Conservation (phyloP, 2,329 filamentous ascomycete species). For the Pseudogymnoascus sp. region DNA sequence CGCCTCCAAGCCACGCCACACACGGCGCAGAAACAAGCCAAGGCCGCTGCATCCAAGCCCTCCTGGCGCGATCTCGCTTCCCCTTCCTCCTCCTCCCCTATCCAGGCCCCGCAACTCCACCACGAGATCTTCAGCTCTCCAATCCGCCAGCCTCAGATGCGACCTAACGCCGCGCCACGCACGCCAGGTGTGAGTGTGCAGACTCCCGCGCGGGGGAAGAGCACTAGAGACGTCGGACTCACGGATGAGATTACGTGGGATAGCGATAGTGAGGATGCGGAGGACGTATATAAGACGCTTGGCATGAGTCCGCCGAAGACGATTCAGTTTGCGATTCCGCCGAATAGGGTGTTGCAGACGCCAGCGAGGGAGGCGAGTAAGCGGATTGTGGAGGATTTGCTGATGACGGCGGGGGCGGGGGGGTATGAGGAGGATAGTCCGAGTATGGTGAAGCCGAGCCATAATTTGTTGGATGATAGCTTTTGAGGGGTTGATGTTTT, state of each 20-base stretch:
- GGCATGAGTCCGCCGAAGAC: slow-evolving; percentile 90
- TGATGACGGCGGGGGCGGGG: slow-evolving; percentile 66
- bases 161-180: slow-evolving; percentile 42
- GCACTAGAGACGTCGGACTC: slow-evolving; percentile 38
- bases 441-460: slow-evolving; percentile 50
- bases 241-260: slow-evolving; percentile 62
- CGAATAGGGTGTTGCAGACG: slow-evolving; percentile 69
- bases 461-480: not conserved
- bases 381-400: slow-evolving; percentile 71
- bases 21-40: slow-evolving; percentile 38
- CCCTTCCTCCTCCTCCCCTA: slow-evolving; percentile 62
- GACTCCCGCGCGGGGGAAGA: slow-evolving; percentile 53
- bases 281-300: slow-evolving; percentile 47
- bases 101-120: slow-evolving; percentile 71
- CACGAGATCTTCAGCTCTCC: slow-evolving; percentile 81
- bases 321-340: slow-evolving; percentile 74
- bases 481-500: not conserved
- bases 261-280: slow-evolving; percentile 52
- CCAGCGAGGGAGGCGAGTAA: slow-evolving; percentile 77
- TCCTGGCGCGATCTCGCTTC: slow-evolving; percentile 25
- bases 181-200: slow-evolving; percentile 82
- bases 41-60: slow-evolving; percentile 22
- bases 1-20: slow-evolving; percentile 87
- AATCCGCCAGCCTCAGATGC: slow-evolving; percentile 32
- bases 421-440: slow-evolving; percentile 51